Evolutionary conservation across 164 flowering plant species (phyloP).

Genomic region (Malania oleifera): DNA sequence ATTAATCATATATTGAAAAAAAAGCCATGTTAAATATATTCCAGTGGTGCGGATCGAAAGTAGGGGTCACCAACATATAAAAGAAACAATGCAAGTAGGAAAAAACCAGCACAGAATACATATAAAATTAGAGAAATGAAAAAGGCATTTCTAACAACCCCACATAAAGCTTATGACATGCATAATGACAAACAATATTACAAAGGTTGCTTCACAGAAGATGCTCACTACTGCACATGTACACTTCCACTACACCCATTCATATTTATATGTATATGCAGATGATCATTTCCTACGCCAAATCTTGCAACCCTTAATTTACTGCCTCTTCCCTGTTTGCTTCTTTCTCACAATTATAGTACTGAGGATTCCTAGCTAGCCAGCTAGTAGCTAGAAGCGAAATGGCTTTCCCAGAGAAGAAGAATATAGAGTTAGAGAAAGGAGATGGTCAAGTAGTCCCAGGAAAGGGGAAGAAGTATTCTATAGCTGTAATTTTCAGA

Average conservation of each 20-base stretch:
- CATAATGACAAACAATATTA: too few species aligned
- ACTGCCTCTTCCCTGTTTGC: background rate
- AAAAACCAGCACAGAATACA: too few species aligned
- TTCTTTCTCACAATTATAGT: background rate
- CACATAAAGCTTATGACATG: conserved; percentile 4
- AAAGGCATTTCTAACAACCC: background rate
- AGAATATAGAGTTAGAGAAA: background rate
- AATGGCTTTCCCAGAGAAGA: conserved; percentile 18
- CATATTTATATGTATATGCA: conserved; percentile 5
- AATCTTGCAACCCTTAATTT: too few species aligned
- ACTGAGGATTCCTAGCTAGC: too few species aligned
- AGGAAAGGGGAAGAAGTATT: conserved; percentile 18
- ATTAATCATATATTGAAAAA: too few species aligned
- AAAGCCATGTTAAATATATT: too few species aligned
- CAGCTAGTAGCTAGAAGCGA: background rate
- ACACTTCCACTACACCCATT: background rate
- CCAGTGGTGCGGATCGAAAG: conserved; percentile 11
- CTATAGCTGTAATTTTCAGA: conserved; percentile 48
- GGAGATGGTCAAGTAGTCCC: background rate
- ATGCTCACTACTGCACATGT: too few species aligned
- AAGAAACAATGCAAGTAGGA: conserved; percentile 5
- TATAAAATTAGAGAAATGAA: background rate
- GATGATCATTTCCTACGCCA: background rate
- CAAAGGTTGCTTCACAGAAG: conserved; percentile 18
- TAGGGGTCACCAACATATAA: too few species aligned